Evolutionary conservation across 225 moss, liverwort and hornwort genomes (phyloP).

Genomic region (Marchantia paleacea): DNA sequence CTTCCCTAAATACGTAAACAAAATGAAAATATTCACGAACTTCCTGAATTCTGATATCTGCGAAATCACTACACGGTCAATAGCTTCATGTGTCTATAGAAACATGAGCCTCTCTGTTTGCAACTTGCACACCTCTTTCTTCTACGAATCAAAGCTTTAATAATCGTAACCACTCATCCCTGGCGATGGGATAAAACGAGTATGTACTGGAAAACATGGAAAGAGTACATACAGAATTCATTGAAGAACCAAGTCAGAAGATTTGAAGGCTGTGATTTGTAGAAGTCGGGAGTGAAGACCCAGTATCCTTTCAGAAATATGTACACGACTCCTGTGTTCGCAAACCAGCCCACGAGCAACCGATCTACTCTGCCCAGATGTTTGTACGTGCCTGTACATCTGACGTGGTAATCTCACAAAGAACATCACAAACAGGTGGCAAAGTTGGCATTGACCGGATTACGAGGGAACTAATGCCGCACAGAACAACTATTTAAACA

Average conservation of each 20-base stretch:
- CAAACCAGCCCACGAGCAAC: conserved; percentile 77
- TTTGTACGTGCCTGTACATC: conserved; percentile 31
- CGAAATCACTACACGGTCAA: no score
- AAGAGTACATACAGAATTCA: background rate
- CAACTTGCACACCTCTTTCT: no score
- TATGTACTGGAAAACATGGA: background rate
- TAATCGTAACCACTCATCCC: no score
- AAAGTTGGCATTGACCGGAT: background rate
- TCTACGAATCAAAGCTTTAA: no score
- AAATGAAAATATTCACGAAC: no score
- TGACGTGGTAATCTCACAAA: background rate
- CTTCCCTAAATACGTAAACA: conserved; percentile 93
- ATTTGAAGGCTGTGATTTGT: conserved; percentile 47
- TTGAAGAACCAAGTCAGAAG: conserved; percentile 36
- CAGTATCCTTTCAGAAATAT: conserved; percentile 78
- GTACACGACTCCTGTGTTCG: conserved; percentile 70
- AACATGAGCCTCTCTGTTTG: no score
- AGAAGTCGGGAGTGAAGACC: conserved; percentile 75
- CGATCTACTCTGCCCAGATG: conserved; percentile 57
- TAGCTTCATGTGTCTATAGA: no score
- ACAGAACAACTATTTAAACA: background rate
- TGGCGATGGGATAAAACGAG: no score
- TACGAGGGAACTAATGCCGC: background rate
- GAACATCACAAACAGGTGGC: background rate
- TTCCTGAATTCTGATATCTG: no score